phyloP scores from a whole-genome alignment of 2,329 filamentous ascomycete species.

The Sclerotinia nivalis region DNA sequence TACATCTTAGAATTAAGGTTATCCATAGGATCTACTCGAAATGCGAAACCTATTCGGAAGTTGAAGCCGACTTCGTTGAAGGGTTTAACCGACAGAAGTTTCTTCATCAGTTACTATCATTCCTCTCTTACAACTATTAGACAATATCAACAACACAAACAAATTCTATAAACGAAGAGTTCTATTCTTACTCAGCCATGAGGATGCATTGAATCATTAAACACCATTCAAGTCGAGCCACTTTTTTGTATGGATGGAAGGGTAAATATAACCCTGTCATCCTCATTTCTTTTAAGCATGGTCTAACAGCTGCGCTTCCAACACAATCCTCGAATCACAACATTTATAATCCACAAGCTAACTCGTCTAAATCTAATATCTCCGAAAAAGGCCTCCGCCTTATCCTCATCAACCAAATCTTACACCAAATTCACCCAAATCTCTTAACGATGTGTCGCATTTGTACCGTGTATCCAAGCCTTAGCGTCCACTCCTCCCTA shows the following conservation, averaged over 20 bases:
- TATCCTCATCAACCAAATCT: slow-evolving; percentile 5
- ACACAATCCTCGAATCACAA: slow-evolving; percentile 12
- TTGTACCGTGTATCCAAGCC: background rate
- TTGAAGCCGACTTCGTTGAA: background rate
- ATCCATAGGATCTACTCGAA: background rate
- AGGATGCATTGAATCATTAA: background rate
- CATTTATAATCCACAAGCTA: background rate
- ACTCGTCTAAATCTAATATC: background rate
- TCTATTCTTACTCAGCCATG: background rate
- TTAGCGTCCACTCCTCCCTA: background rate
- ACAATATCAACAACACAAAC: no score
- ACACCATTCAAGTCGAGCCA: background rate
- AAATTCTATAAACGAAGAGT: no score
- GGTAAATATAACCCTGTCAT: background rate
- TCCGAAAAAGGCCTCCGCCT: background rate
- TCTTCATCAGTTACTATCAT: no score
- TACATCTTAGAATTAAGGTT: slow-evolving; percentile 18
- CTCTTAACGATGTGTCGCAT: background rate
- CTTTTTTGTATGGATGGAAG: background rate
- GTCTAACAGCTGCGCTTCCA: background rate
- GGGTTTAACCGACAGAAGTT: background rate
- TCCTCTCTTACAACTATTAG: background rate
- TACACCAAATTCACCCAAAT: slow-evolving; percentile 7
- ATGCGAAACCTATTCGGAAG: background rate
- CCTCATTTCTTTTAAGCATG: slow-evolving; percentile 12